phyloP scores from a whole-genome alignment of 1,284 basidiomycete species.

The Rhodotorula sp. region DNA sequence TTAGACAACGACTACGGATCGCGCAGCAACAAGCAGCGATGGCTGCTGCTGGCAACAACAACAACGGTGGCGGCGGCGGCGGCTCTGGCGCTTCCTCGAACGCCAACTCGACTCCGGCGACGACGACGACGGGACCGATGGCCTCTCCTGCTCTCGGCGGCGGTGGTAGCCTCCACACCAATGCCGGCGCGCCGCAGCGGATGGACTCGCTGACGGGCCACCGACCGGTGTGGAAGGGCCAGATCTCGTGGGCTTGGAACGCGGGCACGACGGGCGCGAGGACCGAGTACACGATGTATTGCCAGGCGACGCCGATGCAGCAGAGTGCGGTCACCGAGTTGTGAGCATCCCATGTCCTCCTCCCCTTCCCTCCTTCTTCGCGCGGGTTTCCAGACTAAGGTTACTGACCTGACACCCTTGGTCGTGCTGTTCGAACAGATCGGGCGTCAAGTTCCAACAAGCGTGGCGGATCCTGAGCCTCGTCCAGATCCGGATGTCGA shows the following conservation, averaged over 20 bases:
- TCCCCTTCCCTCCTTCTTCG: background rate
- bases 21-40: slow-evolving; percentile 16
- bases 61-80: too few relatives aligned
- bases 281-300: slow-evolving; percentile 31
- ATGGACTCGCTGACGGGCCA: slow-evolving; percentile 11
- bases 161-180: background rate
- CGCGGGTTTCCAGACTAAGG: too few relatives aligned
- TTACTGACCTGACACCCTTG: background rate
- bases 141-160: background rate
- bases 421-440: slow-evolving; percentile 5
- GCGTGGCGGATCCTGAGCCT: slow-evolving; percentile 24
- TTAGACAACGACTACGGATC: slow-evolving; percentile 1
- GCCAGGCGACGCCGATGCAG: slow-evolving; percentile 30
- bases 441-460: slow-evolving; percentile 23
- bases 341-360: slow-evolving; percentile 12
- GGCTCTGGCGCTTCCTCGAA: background rate
- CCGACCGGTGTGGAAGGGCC: slow-evolving; percentile 25
- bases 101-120: background rate
- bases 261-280: slow-evolving; percentile 7
- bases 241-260: slow-evolving; percentile 27
- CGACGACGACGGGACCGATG: background rate
- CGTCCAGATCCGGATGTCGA: slow-evolving; percentile 25
- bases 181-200: background rate
- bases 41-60: background rate
- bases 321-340: slow-evolving; percentile 25